Evolutionary conservation across 139 green algal genomes (phyloP).

Genomic region (Chlamydomonas sp.): DNA sequence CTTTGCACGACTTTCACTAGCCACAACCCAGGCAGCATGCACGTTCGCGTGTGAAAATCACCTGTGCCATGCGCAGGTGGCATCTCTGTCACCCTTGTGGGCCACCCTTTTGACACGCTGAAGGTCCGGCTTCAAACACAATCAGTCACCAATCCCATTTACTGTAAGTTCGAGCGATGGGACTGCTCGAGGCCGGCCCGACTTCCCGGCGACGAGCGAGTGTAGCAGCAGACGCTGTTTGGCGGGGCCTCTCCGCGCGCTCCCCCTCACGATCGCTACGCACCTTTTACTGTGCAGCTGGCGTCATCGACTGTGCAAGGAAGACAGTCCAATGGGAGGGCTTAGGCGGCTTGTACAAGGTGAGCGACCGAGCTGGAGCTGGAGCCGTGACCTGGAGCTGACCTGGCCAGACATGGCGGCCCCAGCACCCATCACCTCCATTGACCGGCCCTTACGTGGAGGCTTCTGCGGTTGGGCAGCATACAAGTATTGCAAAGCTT

Average conservation of each 20-base stretch:
- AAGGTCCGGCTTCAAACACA: slow-evolving; percentile 96
- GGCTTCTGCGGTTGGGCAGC: no score
- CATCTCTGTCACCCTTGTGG: slow-evolving; percentile 89
- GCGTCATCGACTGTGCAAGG: slow-evolving; percentile 87
- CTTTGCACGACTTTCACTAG: not conserved
- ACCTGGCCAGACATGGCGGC: no score
- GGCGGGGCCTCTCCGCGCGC: no score
- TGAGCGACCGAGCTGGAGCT: slow-evolving; percentile 30
- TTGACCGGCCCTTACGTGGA: no score
- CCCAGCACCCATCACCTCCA: no score
- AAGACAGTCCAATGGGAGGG: slow-evolving; percentile 96
- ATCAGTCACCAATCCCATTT: slow-evolving; percentile 86
- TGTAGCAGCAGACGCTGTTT: no score
- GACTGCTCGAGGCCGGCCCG: no score
- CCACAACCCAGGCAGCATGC: not conserved
- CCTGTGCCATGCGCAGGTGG: slow-evolving; percentile 66
- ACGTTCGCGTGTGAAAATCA: no score
- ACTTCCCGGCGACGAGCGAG: no score
- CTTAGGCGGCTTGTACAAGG: slow-evolving; percentile 91
- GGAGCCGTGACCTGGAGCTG: no score
- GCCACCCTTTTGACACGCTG: slow-evolving; percentile 92
- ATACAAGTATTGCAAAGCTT: no score
- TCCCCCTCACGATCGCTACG: no score
- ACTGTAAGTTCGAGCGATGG: slow-evolving; percentile 68
- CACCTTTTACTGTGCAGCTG: slow-evolving; percentile 63